phyloP scores from a whole-genome alignment of 2,329 filamentous ascomycete genomes.

The Cyclaneusma minus region DNA sequence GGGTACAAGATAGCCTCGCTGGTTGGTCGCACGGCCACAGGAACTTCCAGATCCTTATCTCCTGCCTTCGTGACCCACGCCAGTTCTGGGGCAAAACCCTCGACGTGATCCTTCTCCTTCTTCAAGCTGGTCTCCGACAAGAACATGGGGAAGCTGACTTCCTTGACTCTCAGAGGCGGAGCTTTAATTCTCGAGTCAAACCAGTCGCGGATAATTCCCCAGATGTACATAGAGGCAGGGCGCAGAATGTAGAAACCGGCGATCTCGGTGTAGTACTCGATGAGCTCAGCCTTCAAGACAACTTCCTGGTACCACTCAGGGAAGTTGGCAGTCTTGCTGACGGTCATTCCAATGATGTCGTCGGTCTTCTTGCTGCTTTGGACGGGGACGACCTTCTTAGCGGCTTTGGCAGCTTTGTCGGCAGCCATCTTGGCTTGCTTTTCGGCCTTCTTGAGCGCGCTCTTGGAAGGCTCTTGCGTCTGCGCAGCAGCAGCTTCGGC shows the following conservation, averaged over 20 bases:
- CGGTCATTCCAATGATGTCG: constrained; percentile 75
- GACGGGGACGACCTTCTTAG: constrained; percentile 36
- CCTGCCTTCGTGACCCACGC: constrained; percentile 86
- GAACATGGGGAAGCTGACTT: constrained; percentile 95
- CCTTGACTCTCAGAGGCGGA: constrained; percentile 84
- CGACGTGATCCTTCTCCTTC: constrained; percentile 81
- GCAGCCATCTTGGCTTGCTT: constrained; percentile 46
- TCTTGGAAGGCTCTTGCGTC: constrained; percentile 43
- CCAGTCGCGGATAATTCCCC: constrained; percentile 50
- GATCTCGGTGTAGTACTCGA: constrained; percentile 88
- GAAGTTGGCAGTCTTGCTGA: constrained; percentile 74
- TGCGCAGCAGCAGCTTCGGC: constrained; percentile 10
- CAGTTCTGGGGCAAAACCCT: constrained; percentile 92
- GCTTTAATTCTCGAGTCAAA: constrained; percentile 66
- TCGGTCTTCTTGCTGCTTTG: constrained; percentile 43
- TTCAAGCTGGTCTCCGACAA: constrained; percentile 56
- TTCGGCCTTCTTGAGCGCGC: constrained; percentile 49
- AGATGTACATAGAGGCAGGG: constrained; percentile 50
- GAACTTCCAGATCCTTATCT: constrained; percentile 79
- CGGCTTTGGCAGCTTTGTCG: constrained; percentile 45
- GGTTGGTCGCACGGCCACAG: constrained; percentile 51
- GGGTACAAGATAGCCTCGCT: constrained; percentile 82
- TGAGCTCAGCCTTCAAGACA: constrained; percentile 90
- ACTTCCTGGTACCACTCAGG: constrained; percentile 96
- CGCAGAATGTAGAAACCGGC: constrained; percentile 95